Conservation (phyloP, 441 rosid genomes). For the Corymbia citriodora region DNA sequence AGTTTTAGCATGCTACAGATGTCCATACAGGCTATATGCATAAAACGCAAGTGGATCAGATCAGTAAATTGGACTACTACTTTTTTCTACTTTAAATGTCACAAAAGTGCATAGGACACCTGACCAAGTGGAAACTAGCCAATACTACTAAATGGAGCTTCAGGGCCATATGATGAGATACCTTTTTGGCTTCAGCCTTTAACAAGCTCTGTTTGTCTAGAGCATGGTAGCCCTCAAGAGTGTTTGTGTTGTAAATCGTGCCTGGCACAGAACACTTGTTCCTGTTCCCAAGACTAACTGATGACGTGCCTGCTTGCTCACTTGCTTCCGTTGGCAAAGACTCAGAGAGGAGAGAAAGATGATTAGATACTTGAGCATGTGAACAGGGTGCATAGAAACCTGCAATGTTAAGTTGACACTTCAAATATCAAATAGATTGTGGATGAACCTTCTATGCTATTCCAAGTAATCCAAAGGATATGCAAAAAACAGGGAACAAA, state of each 20-base stretch:
- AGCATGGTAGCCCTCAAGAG: slow-evolving; percentile 57
- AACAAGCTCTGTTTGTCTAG: slow-evolving; percentile 67
- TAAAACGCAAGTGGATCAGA: background rate
- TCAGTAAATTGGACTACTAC: background rate
- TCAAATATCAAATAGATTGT: background rate
- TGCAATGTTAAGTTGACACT: slow-evolving; percentile 19
- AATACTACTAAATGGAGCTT: background rate
- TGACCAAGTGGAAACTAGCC: background rate
- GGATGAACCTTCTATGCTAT: background rate
- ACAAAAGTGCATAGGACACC: background rate
- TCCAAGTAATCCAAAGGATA: background rate
- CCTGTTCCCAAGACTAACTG: slow-evolving; percentile 46
- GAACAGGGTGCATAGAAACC: slow-evolving; percentile 95
- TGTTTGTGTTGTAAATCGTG: slow-evolving; percentile 71
- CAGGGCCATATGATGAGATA: slow-evolving; percentile 6
- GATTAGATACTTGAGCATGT: slow-evolving; percentile 72
- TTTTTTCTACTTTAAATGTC: background rate
- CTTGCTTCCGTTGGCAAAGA: slow-evolving; percentile 48
- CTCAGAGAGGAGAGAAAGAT: slow-evolving; percentile 60
- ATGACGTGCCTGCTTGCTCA: slow-evolving; percentile 18
- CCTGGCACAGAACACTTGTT: slow-evolving; percentile 85
- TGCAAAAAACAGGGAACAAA: background rate
- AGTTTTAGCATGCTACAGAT: background rate
- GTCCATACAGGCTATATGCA: background rate
- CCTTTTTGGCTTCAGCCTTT: slow-evolving; percentile 71